Conservation (phyloP, 2,329 filamentous ascomycete species). For the Sporothrix protearum region DNA sequence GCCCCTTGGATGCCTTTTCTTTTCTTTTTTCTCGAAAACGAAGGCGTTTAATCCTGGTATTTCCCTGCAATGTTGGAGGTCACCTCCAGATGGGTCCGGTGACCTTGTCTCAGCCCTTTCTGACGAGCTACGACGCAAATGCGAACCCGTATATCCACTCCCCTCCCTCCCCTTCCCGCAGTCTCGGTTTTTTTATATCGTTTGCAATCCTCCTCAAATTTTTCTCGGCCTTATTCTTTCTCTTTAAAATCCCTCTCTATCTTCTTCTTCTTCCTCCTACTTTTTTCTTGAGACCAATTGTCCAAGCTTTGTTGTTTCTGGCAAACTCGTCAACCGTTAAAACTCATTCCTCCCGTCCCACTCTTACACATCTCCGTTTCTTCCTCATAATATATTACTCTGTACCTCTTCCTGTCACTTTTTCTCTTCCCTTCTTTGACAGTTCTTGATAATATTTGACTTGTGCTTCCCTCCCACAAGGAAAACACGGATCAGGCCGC, state of each 20-base stretch:
- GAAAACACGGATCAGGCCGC: background rate
- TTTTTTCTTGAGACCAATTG: background rate
- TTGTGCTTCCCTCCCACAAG: background rate
- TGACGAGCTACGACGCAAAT: constrained; percentile 9
- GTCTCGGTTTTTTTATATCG: constrained; percentile 17
- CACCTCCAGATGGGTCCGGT: constrained; percentile 26
- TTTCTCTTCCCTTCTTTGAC: background rate
- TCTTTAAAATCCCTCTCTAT: background rate
- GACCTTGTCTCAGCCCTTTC: constrained; percentile 28
- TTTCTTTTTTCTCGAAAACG: background rate
- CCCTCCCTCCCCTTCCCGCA: constrained; percentile 19
- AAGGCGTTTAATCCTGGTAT: constrained; percentile 4
- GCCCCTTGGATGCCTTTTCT: background rate
- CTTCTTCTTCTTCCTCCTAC: background rate
- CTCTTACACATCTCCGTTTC: background rate
- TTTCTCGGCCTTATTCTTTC: background rate
- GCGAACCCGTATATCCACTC: constrained; percentile 20
- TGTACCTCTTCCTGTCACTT: background rate
- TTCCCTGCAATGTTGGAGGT: constrained; percentile 16
- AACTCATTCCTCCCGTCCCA: constrained; percentile 6
- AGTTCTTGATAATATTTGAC: background rate
- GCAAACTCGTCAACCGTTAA: constrained; percentile 11
- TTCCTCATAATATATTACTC: background rate
- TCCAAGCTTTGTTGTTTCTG: background rate
- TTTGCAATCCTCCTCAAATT: background rate